Evolutionary conservation across 805 yeast genomes (phyloP).

Genomic region (Sporopachydermia quercuum): DNA sequence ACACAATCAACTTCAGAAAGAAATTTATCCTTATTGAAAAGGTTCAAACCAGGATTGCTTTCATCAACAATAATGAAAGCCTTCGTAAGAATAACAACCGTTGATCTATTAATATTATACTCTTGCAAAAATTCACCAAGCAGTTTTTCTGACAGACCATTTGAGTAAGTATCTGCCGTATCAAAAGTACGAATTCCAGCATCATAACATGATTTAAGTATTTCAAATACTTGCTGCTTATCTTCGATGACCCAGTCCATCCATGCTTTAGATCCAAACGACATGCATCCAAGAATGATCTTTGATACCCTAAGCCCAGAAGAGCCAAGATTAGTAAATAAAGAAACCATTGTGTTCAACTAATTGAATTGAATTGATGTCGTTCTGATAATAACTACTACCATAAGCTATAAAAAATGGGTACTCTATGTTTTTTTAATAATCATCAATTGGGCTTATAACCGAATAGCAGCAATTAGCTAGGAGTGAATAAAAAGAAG

Average conservation of each 20-base stretch:
- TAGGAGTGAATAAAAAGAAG: too few relatives aligned
- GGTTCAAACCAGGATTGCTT: too few relatives aligned
- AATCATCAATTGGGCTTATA: too few relatives aligned
- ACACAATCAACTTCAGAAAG: slow-evolving; percentile 12
- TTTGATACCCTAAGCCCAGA: slow-evolving; percentile 18
- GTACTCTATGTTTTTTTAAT: too few relatives aligned
- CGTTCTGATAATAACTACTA: too few relatives aligned
- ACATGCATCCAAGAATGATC: slow-evolving; percentile 20
- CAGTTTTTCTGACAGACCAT: slow-evolving; percentile 24
- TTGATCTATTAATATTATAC: slow-evolving; percentile 19
- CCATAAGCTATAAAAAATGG: too few relatives aligned
- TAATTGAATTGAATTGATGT: too few relatives aligned
- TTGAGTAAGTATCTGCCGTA: slow-evolving; percentile 21
- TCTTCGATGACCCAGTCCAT: slow-evolving; percentile 14
- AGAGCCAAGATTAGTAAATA: slow-evolving; percentile 13
- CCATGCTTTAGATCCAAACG: slow-evolving; percentile 13
- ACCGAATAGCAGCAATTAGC: too few relatives aligned
- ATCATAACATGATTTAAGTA: slow-evolving; percentile 15
- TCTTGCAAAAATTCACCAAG: slow-evolving; percentile 21
- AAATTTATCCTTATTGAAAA: too few relatives aligned
- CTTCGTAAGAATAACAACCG: slow-evolving; percentile 21
- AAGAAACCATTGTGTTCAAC: too few relatives aligned
- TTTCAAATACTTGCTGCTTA: slow-evolving; percentile 14
- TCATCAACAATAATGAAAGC: slow-evolving; percentile 10
- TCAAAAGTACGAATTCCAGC: slow-evolving; percentile 12